Evolutionary conservation across 495 filamentous ascomycete genomes (phyloP).

Genomic region (Xylona heveae): DNA sequence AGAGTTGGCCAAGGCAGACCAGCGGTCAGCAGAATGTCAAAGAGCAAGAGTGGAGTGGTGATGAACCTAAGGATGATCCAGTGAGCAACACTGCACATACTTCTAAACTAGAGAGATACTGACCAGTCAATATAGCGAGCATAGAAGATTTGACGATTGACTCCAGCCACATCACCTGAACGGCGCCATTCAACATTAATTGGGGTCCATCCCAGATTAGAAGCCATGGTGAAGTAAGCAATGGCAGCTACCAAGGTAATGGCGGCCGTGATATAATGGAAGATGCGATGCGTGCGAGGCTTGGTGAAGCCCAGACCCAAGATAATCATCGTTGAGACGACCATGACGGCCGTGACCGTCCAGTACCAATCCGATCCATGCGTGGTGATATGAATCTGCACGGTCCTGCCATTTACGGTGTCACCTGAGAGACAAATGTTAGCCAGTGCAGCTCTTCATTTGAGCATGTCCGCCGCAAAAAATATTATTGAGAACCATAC

Average conservation of each 20-base stretch:
- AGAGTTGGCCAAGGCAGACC: slow-evolving; percentile 45
- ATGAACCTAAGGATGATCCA: slow-evolving; percentile 14
- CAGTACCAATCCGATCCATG: slow-evolving; percentile 40
- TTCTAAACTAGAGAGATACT: slow-evolving; percentile 9
- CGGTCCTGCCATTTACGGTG: slow-evolving; percentile 17
- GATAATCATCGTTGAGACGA: slow-evolving; percentile 17
- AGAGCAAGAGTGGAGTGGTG: slow-evolving; percentile 28
- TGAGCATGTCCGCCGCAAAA: no score
- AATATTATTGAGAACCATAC: no score
- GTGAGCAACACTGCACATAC: not conserved
- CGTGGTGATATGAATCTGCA: slow-evolving; percentile 34
- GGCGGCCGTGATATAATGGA: slow-evolving; percentile 45
- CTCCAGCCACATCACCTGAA: slow-evolving; percentile 19
- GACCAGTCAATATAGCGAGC: slow-evolving; percentile 48
- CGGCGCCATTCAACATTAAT: slow-evolving; percentile 26
- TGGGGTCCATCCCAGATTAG: slow-evolving; percentile 42
- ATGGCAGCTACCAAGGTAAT: slow-evolving; percentile 39
- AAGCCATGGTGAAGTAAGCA: slow-evolving; percentile 48
- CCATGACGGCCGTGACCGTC: slow-evolving; percentile 21
- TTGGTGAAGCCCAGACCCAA: slow-evolving; percentile 25
- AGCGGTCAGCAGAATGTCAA: slow-evolving; percentile 39
- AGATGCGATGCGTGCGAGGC: slow-evolving; percentile 30
- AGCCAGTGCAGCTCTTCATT: no score
- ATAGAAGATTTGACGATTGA: slow-evolving; percentile 45
- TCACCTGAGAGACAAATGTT: no score